These are phyloP conservation scores for Phoma sp. DNA, from an alignment of 2,329 filamentous ascomycete genomes.

Conservation along the genomic window DNA sequence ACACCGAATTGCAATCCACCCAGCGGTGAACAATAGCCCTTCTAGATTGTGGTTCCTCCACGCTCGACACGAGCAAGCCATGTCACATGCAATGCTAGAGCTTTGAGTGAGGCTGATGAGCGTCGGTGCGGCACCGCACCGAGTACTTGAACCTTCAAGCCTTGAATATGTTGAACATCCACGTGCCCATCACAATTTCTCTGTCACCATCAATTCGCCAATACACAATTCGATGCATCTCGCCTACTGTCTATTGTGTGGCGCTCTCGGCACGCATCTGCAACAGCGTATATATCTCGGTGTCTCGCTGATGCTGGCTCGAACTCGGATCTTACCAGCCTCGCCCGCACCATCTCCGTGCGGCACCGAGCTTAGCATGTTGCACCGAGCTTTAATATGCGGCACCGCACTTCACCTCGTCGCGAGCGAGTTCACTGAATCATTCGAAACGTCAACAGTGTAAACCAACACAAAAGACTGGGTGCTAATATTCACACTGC, in stretches of 20 bases:
- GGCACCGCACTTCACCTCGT: background rate
- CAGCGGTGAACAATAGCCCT: background rate
- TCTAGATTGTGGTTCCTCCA: background rate
- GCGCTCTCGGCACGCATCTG: background rate
- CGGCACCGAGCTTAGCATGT: no score
- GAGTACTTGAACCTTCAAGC: background rate
- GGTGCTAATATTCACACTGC: no score
- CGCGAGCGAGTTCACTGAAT: background rate
- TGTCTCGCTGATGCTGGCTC: slow-evolving; percentile 1
- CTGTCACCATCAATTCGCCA: background rate
- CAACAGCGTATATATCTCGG: slow-evolving; percentile 4
- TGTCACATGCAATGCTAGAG: slow-evolving; percentile 1
- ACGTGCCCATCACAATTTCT: background rate
- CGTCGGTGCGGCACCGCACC: background rate
- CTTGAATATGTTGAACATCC: background rate
- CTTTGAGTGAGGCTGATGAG: background rate
- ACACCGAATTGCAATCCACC: background rate
- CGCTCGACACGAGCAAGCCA: slow-evolving; percentile 3
- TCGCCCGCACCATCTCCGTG: slow-evolving; percentile 5
- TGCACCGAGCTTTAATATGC: no score
- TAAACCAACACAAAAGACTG: no score
- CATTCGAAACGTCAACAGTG: no score
- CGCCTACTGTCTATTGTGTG: background rate
- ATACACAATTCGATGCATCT: background rate
- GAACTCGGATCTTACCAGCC: slow-evolving; percentile 1